These are phyloP conservation scores for Colletotrichum sp. DNA, from an alignment of 2,329 filamentous ascomycete genomes.

Conservation along the genomic window DNA sequence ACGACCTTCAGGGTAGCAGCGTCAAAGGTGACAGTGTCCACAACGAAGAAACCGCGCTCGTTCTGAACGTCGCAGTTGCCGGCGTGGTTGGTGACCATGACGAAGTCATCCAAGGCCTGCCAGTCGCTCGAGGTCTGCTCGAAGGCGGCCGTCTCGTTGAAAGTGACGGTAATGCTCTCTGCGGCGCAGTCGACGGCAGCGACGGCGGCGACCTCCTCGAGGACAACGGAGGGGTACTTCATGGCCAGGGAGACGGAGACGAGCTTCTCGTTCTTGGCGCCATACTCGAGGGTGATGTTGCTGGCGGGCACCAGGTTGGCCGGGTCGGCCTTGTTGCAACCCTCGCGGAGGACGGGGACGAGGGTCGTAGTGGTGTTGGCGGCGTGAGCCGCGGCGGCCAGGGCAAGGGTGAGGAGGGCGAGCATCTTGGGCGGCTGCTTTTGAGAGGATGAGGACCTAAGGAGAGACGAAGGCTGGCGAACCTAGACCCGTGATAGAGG, in stretches of 20 bases:
- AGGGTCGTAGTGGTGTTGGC: conserved; percentile 12
- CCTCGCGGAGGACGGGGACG: not conserved
- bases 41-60: conserved; percentile 27
- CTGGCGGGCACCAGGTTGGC: conserved; percentile 17
- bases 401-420: conserved; percentile 6
- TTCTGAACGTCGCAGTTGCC: conserved; percentile 25
- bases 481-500: not conserved
- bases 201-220: conserved; percentile 46
- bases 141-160: conserved; percentile 23
- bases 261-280: conserved; percentile 47
- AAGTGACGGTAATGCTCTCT: conserved; percentile 42
- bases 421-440: conserved; percentile 1
- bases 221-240: conserved; percentile 30
- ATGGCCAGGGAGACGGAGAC: conserved; percentile 58
- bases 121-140: conserved; percentile 24
- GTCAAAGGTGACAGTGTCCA: conserved; percentile 20
- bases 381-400: conserved; percentile 4
- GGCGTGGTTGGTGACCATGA: conserved; percentile 27
- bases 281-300: conserved; percentile 46
- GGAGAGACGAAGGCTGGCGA: not conserved
- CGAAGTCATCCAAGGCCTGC: conserved; percentile 24
- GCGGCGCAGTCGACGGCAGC: conserved; percentile 62
- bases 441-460: not conserved
- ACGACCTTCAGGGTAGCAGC: conserved; percentile 21
- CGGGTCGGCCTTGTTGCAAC: conserved; percentile 5